Conservation (phyloP, 768 basidiomycete genomes). For the Phaffia tasmanica region DNA sequence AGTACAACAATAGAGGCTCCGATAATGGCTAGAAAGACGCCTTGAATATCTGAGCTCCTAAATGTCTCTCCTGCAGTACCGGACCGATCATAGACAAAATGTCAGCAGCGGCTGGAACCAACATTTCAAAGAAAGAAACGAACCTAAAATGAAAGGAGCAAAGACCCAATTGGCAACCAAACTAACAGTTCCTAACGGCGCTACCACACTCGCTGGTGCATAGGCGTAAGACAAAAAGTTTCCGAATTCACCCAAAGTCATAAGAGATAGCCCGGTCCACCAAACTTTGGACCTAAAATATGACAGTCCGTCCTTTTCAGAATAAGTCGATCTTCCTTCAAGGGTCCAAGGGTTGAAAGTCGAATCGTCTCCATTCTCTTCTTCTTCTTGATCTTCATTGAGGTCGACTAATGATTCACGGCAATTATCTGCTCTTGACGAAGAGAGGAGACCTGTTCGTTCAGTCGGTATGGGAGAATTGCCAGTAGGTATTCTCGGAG, state of each 20-base stretch:
- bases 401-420: no score
- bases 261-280: constrained; percentile 80
- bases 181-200: constrained; percentile 83
- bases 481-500: background rate
- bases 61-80: constrained; percentile 49
- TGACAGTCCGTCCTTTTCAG: constrained; percentile 34
- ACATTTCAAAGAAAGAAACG: background rate
- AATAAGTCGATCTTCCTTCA: constrained; percentile 4
- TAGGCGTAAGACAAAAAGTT: constrained; percentile 81
- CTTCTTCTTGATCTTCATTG: no score
- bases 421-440: no score
- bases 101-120: background rate
- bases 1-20: constrained; percentile 90
- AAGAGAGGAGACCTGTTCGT: background rate
- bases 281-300: constrained; percentile 73
- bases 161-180: constrained; percentile 55
- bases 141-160: background rate
- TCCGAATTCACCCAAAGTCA: constrained; percentile 80
- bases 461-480: background rate
- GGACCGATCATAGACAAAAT: constrained; percentile 1
- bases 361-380: no score
- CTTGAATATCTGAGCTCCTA: constrained; percentile 48
- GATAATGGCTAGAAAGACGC: constrained; percentile 60
- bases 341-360: constrained; percentile 9
- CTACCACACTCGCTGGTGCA: constrained; percentile 84